These are phyloP conservation scores for Kalanchoe fedtschenkoi DNA, from an alignment of 164 flowering plant species.

Conservation along the genomic window DNA sequence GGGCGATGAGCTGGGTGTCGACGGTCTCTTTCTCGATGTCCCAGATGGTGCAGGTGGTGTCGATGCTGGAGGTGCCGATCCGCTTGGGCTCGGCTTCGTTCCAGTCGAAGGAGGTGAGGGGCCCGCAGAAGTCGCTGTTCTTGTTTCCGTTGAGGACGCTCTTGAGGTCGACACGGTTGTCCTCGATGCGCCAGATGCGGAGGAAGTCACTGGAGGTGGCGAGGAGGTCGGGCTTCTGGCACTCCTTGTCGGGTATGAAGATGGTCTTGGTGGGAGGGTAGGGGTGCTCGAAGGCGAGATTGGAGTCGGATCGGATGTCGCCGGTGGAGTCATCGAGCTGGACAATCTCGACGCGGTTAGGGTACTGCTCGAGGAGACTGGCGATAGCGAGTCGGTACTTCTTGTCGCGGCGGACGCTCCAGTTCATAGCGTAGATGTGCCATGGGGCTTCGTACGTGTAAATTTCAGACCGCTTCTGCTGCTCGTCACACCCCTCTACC, in stretches of 20 bases:
- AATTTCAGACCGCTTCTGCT: neutral
- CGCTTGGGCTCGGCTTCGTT: conserved; percentile 74
- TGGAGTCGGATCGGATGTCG: conserved; percentile 59
- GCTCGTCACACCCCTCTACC: neutral
- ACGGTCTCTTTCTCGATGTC: conserved; percentile 66
- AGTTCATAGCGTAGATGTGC: neutral
- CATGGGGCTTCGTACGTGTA: conserved; percentile 3
- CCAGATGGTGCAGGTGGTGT: conserved; percentile 90
- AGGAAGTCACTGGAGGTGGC: conserved; percentile 79
- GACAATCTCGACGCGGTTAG: conserved; percentile 71
- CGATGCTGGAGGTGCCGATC: conserved; percentile 76
- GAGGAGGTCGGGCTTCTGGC: conserved; percentile 57
- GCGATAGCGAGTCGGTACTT: conserved; percentile 79
- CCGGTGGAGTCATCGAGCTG: conserved; percentile 74
- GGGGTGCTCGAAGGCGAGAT: conserved; percentile 79
- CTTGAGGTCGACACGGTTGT: conserved; percentile 39
- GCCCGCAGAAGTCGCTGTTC: conserved; percentile 59
- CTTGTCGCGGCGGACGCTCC: conserved; percentile 3
- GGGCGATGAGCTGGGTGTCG: conserved; percentile 81
- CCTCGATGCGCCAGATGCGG: conserved; percentile 52
- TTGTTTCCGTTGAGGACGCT: conserved; percentile 50
- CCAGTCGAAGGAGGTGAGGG: conserved; percentile 83
- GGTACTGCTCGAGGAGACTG: conserved; percentile 61
- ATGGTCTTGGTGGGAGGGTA: conserved; percentile 80
- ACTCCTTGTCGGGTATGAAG: conserved; percentile 54